Conservation (phyloP, 2,329 filamentous ascomycete species). For the Colletotrichum brevisporum region DNA sequence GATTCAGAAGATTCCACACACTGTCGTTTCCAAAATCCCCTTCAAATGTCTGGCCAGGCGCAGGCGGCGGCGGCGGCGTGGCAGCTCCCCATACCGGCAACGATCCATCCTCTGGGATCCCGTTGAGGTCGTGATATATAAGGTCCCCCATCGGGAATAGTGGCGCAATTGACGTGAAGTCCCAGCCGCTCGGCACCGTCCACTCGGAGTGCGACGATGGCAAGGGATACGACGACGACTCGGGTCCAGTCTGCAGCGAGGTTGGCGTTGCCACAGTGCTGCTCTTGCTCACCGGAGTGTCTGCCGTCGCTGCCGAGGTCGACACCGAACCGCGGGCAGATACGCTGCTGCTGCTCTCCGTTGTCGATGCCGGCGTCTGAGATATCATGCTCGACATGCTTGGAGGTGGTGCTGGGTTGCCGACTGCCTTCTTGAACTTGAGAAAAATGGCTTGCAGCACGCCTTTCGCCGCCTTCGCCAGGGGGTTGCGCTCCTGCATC, state of each 20-base stretch:
- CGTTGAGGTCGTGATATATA: conserved; percentile 68
- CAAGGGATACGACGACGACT: conserved; percentile 42
- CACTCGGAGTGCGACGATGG: conserved; percentile 46
- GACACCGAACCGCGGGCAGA: conserved; percentile 38
- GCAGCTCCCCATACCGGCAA: conserved; percentile 42
- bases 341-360: conserved; percentile 37
- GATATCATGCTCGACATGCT: conserved; percentile 35
- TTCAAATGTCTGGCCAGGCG: conserved; percentile 61
- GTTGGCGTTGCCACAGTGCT: conserved; percentile 38
- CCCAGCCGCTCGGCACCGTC: conserved; percentile 60
- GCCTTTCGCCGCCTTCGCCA: conserved; percentile 68
- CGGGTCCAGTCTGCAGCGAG: conserved; percentile 44
- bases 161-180: conserved; percentile 66
- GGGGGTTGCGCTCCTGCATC: conserved; percentile 66
- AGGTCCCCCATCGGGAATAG: conserved; percentile 71
- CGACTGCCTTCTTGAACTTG: conserved; percentile 66
- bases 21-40: conserved; percentile 69
- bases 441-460: conserved; percentile 69
- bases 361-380: conserved; percentile 39
- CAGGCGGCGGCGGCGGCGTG: conserved; percentile 42
- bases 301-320: conserved; percentile 32
- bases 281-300: conserved; percentile 40
- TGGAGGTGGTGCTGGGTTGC: conserved; percentile 44
- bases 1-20: conserved; percentile 70
- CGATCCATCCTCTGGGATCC: conserved; percentile 51